A percentile compares a stretch with the other conserved stretches of the same genome.
Evolutionary conservation across 257 asterid species (phyloP).

Genomic region (Cruciata laevipes): DNA sequence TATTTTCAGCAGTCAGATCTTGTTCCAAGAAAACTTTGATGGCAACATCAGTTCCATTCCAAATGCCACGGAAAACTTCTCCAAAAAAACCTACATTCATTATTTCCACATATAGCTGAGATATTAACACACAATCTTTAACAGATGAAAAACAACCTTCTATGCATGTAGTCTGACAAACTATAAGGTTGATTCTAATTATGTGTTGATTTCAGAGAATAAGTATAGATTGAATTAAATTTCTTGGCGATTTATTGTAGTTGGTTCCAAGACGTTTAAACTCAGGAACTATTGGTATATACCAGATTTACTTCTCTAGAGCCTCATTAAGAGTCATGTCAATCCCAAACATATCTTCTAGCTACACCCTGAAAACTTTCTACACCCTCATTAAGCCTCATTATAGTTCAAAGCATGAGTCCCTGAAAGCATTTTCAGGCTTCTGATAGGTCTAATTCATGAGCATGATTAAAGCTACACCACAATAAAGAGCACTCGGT

Average conservation of each 20-base stretch:
- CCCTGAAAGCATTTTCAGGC: not conserved
- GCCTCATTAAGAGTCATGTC: not conserved
- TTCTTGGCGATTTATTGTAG: not conserved
- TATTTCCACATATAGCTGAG: not conserved
- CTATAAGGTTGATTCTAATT: not conserved
- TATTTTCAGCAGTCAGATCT: constrained; percentile 96
- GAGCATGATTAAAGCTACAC: not conserved
- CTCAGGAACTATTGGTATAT: not conserved
- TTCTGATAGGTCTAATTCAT: not conserved
- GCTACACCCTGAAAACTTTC: too few species aligned
- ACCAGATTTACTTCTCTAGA: not conserved
- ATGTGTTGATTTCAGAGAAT: not conserved
- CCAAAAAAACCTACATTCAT: constrained; percentile 94
- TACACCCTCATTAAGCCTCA: too few species aligned
- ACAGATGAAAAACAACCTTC: not conserved
- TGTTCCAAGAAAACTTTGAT: constrained; percentile 95
- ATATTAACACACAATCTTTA: not conserved
- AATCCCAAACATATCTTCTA: constrained; percentile 1
- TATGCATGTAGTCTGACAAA: not conserved
- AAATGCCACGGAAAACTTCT: constrained; percentile 94
- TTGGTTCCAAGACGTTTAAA: not conserved
- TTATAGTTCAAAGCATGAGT: not conserved
- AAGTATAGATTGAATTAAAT: not conserved
- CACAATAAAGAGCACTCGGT: not conserved
- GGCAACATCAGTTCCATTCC: constrained; percentile 99